Evolutionary conservation across 1,284 basidiomycete species (phyloP), one percentile per base, ranked within the genome.

Genomic region (Rhodotorula sp.): DNA sequence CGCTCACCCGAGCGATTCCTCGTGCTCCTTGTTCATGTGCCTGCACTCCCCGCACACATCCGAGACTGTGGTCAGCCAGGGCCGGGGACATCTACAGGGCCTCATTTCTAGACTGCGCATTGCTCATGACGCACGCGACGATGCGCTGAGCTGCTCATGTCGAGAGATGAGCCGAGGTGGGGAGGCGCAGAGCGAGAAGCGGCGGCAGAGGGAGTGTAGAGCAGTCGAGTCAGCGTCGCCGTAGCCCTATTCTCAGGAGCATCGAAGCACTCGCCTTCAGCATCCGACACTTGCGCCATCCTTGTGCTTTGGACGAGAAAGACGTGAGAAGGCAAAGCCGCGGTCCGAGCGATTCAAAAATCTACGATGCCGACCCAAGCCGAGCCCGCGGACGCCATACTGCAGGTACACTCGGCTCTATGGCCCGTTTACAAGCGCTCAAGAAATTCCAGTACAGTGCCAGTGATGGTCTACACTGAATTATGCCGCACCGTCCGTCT

Each of bases 11-110:
- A 72, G 61, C 5, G 67, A 69, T 7, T 34, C 43, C 23, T 34
- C 59, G 47, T 72, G 71, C n/a, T 72, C 71, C 19, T 23, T 26
- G 68, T 72, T 72, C 67, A 69, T 72, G 59, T 69, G 71, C 14
- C 48, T 55, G 57, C 49, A 2, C 38, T 14, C 10, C 10, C 10
- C 10, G 12, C 10, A 43, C 10, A 10, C 2, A 14, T 12, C 10
- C 38, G 38, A 12, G 38, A 43, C 38, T 14, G 0, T 12, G 12
- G 38, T n/a, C 19, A 12, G 5, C n/a, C 2, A 16, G n/a, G n/a
- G n/a, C n/a, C n/a, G 0, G 2, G 31, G 6, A 0, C 7, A 10
- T 15, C 15, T 57, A 34, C 23, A 57, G 45, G 23, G 16, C 7
- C 3, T 15, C 28, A 16, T 49, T 7, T 0, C 4, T 2, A 16